Percentiles rank a stretch among this genome's conserved stretches.
These are phyloP conservation scores for Scleroderma bovista DNA, from an alignment of 768 basidiomycete species.

Conservation along the genomic window DNA sequence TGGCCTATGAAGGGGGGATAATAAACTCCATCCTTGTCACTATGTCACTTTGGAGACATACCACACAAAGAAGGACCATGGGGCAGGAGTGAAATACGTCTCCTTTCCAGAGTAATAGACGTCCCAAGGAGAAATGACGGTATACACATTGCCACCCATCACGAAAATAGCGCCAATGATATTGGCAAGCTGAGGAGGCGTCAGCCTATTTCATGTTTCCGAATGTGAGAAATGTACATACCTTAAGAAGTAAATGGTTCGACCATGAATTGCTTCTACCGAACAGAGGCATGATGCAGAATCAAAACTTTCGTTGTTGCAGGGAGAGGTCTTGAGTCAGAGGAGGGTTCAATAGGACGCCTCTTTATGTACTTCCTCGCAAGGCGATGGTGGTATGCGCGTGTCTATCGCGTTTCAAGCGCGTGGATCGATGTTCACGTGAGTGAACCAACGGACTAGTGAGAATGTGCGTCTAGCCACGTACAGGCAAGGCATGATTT, in stretches of 20 bases:
- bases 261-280: conserved; percentile 31
- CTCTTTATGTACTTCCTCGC: conserved; percentile 20
- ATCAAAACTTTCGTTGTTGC: background rate
- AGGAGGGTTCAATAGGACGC: conserved; percentile 7
- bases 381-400: conserved; percentile 13
- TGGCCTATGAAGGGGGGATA: conserved; percentile 38
- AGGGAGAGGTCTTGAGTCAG: conserved; percentile 6
- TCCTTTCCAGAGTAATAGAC: conserved; percentile 45
- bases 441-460: conserved; percentile 3
- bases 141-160: conserved; percentile 57
- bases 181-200: conserved; percentile 41
- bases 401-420: conserved; percentile 22
- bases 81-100: conserved; percentile 65
- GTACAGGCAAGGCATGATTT: background rate
- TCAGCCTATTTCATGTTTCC: conserved; percentile 3
- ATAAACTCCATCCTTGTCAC: background rate
- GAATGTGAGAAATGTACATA: conserved; percentile 15
- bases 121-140: conserved; percentile 48
- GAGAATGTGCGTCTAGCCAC: background rate
- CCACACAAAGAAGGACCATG: conserved; percentile 62
- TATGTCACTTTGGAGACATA: conserved; percentile 18
- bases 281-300: conserved; percentile 21
- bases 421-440: conserved; percentile 19
- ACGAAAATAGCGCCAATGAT: conserved; percentile 50
- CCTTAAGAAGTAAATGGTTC: conserved; percentile 52